Evolutionary conservation across 2,329 filamentous ascomycete genomes (phyloP).

Genomic region (Phialophora verrucosa): DNA sequence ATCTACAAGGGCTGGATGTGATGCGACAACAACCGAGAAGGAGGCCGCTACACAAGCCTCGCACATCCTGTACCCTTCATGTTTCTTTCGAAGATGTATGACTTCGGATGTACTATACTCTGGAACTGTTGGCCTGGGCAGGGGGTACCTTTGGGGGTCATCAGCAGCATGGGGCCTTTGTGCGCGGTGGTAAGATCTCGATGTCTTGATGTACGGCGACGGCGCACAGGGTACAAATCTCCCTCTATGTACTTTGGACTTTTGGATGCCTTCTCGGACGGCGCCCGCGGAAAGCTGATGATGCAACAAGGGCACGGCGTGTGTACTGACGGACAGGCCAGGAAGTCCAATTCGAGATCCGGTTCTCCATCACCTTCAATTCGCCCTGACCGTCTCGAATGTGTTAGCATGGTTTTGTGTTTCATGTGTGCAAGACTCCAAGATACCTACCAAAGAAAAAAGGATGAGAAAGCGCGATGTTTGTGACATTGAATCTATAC

Average conservation of each 20-base stretch:
- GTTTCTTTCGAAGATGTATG: background rate
- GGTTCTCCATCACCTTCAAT: background rate
- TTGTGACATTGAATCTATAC: background rate
- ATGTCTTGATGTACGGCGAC: background rate
- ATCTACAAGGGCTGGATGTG: background rate
- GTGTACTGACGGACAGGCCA: background rate
- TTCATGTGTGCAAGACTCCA: background rate
- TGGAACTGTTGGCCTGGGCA: background rate
- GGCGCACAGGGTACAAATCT: conserved; percentile 1
- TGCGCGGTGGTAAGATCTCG: background rate
- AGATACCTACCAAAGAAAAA: background rate
- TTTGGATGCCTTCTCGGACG: background rate
- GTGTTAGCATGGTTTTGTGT: background rate
- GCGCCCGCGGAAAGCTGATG: no score
- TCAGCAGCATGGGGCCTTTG: background rate
- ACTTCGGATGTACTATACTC: background rate
- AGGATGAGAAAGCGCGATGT: background rate
- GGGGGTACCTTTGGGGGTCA: background rate
- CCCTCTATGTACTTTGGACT: background rate
- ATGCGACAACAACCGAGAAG: background rate
- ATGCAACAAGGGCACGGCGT: no score
- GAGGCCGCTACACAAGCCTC: background rate
- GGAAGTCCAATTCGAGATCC: background rate
- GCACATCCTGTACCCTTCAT: background rate
- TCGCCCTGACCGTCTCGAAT: background rate